phyloP scores from a whole-genome alignment of 139 green algal genomes.

The Chlorokybus atmophyticus region DNA sequence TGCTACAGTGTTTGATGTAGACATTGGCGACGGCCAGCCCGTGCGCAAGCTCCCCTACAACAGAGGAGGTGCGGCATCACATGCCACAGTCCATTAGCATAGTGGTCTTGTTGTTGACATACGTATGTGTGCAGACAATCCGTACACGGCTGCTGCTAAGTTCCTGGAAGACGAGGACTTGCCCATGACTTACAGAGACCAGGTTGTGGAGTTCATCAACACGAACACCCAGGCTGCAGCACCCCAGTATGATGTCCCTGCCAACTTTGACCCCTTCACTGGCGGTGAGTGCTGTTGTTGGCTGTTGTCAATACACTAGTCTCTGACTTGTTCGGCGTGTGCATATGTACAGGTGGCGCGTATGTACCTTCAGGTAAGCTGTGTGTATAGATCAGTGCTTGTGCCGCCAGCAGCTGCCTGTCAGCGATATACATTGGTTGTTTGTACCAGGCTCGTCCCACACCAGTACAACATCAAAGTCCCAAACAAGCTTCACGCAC shows the following conservation, averaged over 20 bases:
- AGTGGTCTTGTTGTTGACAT: too few species aligned
- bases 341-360: too few species aligned
- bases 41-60: slow-evolving; percentile 63
- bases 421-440: too few species aligned
- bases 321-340: too few species aligned
- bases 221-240: slow-evolving; percentile 43
- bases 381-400: too few species aligned
- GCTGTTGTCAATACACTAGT: too few species aligned
- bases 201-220: slow-evolving; percentile 83
- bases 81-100: too few species aligned
- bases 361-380: too few species aligned
- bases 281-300: slow-evolving; percentile 30
- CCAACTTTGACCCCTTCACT: slow-evolving; percentile 47
- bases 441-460: too few species aligned
- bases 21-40: slow-evolving; percentile 58
- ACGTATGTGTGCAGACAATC: slow-evolving; percentile 67
- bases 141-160: slow-evolving; percentile 74
- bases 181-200: slow-evolving; percentile 49
- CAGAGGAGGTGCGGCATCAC: slow-evolving; percentile 31
- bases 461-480: too few species aligned
- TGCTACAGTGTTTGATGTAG: slow-evolving; percentile 82
- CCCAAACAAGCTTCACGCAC: too few species aligned
- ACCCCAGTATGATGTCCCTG: slow-evolving; percentile 25
- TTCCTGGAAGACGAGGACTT: slow-evolving; percentile 70
- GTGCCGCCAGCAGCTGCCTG: too few species aligned